Conservation (phyloP, 2,329 filamentous ascomycete species). For the Tolypocladium cylindrosporum region DNA sequence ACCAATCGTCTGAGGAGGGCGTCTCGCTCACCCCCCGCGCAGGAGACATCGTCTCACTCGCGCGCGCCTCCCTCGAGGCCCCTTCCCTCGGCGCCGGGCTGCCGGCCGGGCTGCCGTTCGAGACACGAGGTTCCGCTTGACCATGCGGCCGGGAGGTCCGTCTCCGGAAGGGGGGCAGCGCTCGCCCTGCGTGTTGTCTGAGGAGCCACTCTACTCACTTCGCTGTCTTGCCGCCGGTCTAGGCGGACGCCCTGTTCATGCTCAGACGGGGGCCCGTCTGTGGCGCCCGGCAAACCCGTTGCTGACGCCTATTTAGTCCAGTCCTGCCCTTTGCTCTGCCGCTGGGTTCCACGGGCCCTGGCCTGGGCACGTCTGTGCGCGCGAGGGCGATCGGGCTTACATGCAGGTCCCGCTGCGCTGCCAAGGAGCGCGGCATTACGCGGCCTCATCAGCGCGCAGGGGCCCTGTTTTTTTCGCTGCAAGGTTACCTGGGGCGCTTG, state of each 20-base stretch:
- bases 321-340: no score
- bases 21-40: not conserved
- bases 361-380: no score
- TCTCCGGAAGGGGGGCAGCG: no score
- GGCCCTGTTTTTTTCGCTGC: not conserved
- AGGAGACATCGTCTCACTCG: not conserved
- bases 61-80: not conserved
- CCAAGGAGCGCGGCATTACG: not conserved
- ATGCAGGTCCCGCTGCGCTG: not conserved
- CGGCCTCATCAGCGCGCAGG: not conserved
- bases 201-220: no score
- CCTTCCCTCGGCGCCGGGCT: not conserved
- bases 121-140: not conserved
- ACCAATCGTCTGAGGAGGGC: not conserved
- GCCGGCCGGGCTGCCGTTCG: not conserved
- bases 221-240: no score
- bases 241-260: no score
- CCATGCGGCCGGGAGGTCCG: no score
- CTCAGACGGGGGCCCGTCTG: no score
- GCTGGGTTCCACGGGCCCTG: no score
- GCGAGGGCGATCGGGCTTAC: no score
- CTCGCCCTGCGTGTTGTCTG: not conserved
- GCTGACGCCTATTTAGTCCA: no score
- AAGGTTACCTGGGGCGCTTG: not conserved
- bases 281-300: no score